Base-by-base conservation (phyloP, 2,329 filamentous ascomycete genomes). In the Grosmannia serpens region DNA sequence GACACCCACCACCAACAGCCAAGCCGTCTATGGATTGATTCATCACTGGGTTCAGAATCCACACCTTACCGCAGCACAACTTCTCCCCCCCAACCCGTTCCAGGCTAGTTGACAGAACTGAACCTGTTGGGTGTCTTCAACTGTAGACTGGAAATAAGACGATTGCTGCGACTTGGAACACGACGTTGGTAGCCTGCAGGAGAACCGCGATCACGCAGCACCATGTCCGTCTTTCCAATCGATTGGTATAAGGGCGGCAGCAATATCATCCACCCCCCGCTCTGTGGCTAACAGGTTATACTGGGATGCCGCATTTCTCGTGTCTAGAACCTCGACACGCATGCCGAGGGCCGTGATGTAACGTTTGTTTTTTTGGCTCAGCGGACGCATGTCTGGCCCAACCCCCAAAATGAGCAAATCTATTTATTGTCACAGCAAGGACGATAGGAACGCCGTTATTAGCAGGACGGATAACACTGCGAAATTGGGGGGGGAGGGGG, bases 211-310 rank as follows among this genome's bases (percentile, higher is more conserved):
- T 58, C 26, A 59, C 11, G 22, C 27, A 9, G 17, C 27, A 1
- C 26, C 15, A 17, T 31, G 35, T 1, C 79, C 79, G 60, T 89
- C 86, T 65, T 78, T 82, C 89, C 89, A 95, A 2, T 90, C 91
- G 57, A 94, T 79, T 0, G 91, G 91, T 70, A 97, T 82, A 71
- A 99, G 70, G 11, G 91, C 92, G 2, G 90, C 92, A 31, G 91
- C 92, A 62, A 97, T 85, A 66, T 92, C 87, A 24, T 84, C 79
- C 7, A 94, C 84, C 1, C 94, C 92, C 56, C 94, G 78, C 75
- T 99, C 94, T 22, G 91, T 97, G n/a, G 91, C 92, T 58, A 99
- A 75, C 67, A 99, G 70, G 69, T 99, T 99, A 71, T 94, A 99
- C 70, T 96, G 91, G 38, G 91, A 87, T 1, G 92, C 89, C 10